phyloP scores from a whole-genome alignment of 352 stramenopile species.

The Elongisporangium senticosum region DNA sequence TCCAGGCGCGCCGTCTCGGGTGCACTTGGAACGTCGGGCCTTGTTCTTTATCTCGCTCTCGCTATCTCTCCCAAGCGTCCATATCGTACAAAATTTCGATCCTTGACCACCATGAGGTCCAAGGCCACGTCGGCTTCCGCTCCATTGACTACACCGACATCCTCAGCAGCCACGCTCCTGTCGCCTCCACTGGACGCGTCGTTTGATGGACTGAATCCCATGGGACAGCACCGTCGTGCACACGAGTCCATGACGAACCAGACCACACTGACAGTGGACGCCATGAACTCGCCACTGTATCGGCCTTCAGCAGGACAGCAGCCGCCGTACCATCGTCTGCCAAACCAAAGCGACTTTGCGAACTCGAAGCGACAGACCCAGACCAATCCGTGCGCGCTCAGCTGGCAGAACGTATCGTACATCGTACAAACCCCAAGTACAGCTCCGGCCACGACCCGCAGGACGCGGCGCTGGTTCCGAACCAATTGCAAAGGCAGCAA shows the following conservation, averaged over 20 bases:
- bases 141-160: not conserved
- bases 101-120: not conserved
- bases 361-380: not conserved
- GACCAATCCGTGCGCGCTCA: constrained; percentile 34
- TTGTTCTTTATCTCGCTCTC: not conserved
- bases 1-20: not conserved
- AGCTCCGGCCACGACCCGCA: constrained; percentile 1
- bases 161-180: not conserved
- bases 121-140: not conserved
- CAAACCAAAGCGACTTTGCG: not conserved
- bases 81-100: not conserved
- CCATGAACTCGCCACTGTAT: not conserved
- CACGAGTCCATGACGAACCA: not conserved
- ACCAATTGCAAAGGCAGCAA: not conserved
- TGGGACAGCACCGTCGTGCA: not conserved
- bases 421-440: constrained; percentile 32
- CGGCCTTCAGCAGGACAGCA: not conserved
- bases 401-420: constrained; percentile 65
- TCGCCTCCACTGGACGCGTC: not conserved
- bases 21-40: not conserved
- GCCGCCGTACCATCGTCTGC: not conserved
- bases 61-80: not conserved
- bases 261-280: not conserved
- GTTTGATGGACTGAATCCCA: not conserved
- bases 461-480: constrained; percentile 3